Evolutionary conservation across 2,329 filamentous ascomycete species (phyloP).

Genomic region (Colletotrichum horii): DNA sequence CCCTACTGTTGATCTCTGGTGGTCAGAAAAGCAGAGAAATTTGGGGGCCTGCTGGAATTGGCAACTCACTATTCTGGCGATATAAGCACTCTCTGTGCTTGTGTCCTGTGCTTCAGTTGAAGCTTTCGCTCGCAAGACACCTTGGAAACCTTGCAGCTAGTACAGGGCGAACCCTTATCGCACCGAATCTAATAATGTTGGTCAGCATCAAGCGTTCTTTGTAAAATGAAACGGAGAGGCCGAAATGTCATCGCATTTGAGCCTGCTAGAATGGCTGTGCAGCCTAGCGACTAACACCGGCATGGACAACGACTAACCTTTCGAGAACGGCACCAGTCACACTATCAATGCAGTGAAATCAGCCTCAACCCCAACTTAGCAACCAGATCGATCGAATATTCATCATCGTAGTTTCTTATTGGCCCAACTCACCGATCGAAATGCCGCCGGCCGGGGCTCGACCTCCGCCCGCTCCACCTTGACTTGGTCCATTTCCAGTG

Average conservation of each 20-base stretch:
- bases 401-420: not conserved
- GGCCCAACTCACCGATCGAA: not conserved
- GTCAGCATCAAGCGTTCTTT: not conserved
- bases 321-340: not conserved
- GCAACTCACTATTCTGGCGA: slow-evolving; percentile 1
- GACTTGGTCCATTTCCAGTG: not conserved
- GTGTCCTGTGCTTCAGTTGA: not conserved
- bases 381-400: not conserved
- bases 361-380: not conserved
- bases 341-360: not conserved
- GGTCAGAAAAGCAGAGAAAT: rapidly evolving
- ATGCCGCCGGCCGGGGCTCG: not conserved
- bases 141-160: not conserved
- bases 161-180: not conserved
- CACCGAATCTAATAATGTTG: not conserved
- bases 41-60: not conserved
- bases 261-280: not conserved
- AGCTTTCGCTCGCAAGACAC: not conserved
- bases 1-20: not conserved
- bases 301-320: not conserved
- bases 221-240: not conserved
- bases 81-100: not conserved
- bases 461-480: not conserved
- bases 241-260: not conserved
- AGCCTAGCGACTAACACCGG: not conserved